A percentile compares a stretch with the other conserved stretches of the same genome.
These are phyloP conservation scores for Flaveria bidentis DNA, from an alignment of 129 eudicot genomes.

Conservation along the genomic window DNA sequence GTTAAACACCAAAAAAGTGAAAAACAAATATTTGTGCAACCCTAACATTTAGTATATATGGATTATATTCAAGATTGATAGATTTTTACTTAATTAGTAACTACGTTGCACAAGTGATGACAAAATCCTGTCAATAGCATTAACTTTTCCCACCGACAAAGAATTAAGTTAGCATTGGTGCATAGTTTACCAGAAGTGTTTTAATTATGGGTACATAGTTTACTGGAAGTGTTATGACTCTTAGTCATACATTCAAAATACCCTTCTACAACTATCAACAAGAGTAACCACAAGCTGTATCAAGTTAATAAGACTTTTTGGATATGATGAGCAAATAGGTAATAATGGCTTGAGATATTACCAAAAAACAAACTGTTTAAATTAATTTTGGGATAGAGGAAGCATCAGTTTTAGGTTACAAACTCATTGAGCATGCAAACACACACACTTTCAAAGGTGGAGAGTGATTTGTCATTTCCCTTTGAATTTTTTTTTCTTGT, in stretches of 20 bases:
- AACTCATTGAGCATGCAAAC: neutral
- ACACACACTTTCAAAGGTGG: neutral
- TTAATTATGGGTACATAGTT: neutral
- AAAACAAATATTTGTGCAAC: neutral
- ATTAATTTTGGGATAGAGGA: neutral
- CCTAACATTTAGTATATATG: neutral
- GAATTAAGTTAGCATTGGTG: neutral
- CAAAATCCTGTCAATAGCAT: neutral
- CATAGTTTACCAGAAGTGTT: slow-evolving; percentile 8
- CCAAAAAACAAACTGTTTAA: neutral
- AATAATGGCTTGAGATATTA: neutral
- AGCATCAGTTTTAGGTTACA: neutral
- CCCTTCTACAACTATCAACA: neutral
- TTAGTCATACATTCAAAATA: neutral
- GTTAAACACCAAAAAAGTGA: slow-evolving; percentile 5
- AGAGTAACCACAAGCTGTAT: neutral
- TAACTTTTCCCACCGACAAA: neutral
- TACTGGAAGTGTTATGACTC: neutral
- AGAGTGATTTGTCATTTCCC: neutral
- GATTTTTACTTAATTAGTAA: neutral
- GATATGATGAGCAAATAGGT: neutral
- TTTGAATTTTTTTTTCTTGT: neutral
- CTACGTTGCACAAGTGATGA: neutral
- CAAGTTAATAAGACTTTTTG: slow-evolving; percentile 1
- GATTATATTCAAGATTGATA: neutral